These are phyloP conservation scores for Perkinsus chesapeaki DNA, from an alignment of 169 alveolate species.

Conservation along the genomic window DNA sequence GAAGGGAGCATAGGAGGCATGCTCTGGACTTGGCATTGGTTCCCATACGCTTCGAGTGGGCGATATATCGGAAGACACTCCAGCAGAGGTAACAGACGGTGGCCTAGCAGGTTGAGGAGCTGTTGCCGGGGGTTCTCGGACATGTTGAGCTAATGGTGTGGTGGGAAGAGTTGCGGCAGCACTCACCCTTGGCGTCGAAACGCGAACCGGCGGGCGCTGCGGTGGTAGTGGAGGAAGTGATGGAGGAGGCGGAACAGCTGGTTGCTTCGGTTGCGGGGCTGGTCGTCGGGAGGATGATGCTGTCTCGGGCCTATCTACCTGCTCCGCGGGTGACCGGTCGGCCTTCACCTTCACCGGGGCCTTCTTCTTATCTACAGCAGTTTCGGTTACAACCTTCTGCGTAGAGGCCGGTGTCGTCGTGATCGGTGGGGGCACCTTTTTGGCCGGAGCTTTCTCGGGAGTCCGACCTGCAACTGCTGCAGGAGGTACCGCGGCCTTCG, in stretches of 20 bases:
- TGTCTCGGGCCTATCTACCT: not conserved
- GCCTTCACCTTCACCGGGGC: not conserved
- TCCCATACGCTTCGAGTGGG: not conserved
- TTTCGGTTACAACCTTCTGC: not conserved
- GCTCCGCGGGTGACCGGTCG: not conserved
- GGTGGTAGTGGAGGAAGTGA: not conserved
- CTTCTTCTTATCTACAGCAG: not conserved
- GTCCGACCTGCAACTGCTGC: not conserved
- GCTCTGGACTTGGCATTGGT: not conserved
- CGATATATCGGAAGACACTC: not conserved
- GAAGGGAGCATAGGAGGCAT: not conserved
- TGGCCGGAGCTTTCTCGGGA: too few species aligned
- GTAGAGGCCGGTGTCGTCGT: not conserved
- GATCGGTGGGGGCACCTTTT: not conserved
- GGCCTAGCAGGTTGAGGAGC: not conserved
- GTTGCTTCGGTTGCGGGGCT: not conserved
- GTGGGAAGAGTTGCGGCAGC: not conserved
- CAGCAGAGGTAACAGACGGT: not conserved
- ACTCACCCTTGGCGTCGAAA: not conserved
- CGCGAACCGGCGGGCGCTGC: not conserved
- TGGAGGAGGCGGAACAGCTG: not conserved
- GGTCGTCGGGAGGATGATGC: not conserved
- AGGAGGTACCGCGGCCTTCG: not conserved
- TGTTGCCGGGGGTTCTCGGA: not conserved
- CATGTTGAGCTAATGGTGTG: not conserved